These are phyloP conservation scores for Sclerotinia sclerotiorum DNA, from an alignment of 2,329 filamentous ascomycete genomes.

Conservation along the genomic window DNA sequence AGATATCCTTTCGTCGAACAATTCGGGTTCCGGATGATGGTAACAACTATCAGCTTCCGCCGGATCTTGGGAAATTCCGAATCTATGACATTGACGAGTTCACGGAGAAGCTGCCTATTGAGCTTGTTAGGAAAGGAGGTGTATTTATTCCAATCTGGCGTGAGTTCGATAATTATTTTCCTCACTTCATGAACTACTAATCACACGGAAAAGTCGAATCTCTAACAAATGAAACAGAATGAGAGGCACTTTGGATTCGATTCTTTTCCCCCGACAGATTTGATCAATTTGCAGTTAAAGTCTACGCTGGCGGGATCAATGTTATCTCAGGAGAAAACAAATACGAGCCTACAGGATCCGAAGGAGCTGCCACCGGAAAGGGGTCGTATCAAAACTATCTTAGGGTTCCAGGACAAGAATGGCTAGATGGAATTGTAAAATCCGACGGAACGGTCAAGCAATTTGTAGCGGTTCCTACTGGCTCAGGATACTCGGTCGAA, in stretches of 20 bases:
- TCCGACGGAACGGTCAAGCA: constrained; percentile 26
- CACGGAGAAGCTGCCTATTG: constrained; percentile 38
- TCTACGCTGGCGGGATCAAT: constrained; percentile 46
- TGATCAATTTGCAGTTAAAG: constrained; percentile 42
- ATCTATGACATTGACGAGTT: constrained; percentile 44
- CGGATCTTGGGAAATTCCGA: constrained; percentile 43
- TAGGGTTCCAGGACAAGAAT: constrained; percentile 17
- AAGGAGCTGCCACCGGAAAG: background rate
- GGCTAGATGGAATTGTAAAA: constrained; percentile 26
- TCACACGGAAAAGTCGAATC: too few relatives aligned
- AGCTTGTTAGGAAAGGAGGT: constrained; percentile 45
- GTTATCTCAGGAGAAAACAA: constrained; percentile 42
- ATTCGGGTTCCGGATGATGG: constrained; percentile 47
- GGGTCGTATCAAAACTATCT: constrained; percentile 43
- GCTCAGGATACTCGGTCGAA: constrained; percentile 24
- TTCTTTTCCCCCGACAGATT: constrained; percentile 31
- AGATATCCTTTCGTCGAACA: constrained; percentile 44
- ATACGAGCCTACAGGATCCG: constrained; percentile 25
- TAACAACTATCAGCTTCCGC: constrained; percentile 40
- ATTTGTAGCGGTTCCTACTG: constrained; percentile 17
- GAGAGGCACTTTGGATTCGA: constrained; percentile 47
- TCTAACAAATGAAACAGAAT: constrained; percentile 29
- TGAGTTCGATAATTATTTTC: too few relatives aligned
- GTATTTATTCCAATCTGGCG: constrained; percentile 49
- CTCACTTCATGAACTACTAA: too few relatives aligned